phyloP scores from a whole-genome alignment of 345 rosid genomes.

The Eutrema heterophyllum region DNA sequence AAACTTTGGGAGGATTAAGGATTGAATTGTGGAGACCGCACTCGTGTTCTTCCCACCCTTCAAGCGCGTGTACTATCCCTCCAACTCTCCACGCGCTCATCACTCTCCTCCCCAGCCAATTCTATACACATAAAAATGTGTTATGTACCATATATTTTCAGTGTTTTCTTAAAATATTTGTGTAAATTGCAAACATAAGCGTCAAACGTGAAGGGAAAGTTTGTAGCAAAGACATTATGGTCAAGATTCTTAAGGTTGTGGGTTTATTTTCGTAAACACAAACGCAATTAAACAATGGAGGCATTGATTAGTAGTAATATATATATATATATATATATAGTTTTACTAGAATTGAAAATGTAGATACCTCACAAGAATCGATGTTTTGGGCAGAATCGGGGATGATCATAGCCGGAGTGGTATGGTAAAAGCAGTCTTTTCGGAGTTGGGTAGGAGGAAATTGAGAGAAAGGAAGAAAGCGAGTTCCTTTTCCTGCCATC shows the following conservation, averaged over 20 bases:
- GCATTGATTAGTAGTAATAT: background rate
- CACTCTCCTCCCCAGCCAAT: constrained; percentile 74
- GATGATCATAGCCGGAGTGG: constrained; percentile 55
- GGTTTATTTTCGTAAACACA: background rate
- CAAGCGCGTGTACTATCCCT: constrained; percentile 60
- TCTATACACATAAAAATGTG: constrained; percentile 27
- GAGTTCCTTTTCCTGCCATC: constrained; percentile 50
- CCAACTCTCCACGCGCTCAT: constrained; percentile 72
- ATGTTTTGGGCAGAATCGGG: constrained; percentile 53
- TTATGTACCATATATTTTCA: background rate
- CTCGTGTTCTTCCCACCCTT: constrained; percentile 61
- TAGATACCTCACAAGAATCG: constrained; percentile 66
- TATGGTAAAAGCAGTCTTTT: constrained; percentile 51
- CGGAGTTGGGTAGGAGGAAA: constrained; percentile 46
- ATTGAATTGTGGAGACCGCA: constrained; percentile 42
- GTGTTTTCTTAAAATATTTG: too few relatives aligned
- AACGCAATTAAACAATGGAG: background rate
- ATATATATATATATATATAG: background rate
- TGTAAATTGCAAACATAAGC: too few relatives aligned
- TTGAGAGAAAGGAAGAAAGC: constrained; percentile 62
- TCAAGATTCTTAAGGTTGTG: background rate
- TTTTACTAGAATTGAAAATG: background rate
- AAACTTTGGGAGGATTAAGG: constrained; percentile 31
- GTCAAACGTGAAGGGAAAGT: too few relatives aligned
- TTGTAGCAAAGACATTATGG: too few relatives aligned